These are phyloP conservation scores for Adenanthera pavonina DNA, from an alignment of 306 rosid species.

Conservation along the genomic window DNA sequence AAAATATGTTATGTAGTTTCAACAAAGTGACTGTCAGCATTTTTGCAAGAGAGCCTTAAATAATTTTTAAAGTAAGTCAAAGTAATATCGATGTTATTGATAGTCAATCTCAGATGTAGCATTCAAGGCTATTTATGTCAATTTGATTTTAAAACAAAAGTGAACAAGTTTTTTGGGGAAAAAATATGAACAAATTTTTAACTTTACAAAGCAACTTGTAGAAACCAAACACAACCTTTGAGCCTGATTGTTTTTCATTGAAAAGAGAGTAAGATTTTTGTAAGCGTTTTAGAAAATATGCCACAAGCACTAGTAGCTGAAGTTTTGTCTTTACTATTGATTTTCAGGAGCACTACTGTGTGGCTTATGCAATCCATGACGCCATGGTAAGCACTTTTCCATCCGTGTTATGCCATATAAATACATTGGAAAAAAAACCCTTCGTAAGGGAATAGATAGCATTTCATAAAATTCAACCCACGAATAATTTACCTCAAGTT, in stretches of 20 bases:
- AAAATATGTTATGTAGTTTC: background rate
- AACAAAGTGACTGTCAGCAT: background rate
- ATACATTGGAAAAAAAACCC: conserved; percentile 7
- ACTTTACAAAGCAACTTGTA: background rate
- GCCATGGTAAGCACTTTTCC: conserved; percentile 64
- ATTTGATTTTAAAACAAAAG: background rate
- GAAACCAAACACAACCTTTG: background rate
- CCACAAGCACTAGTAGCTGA: conserved; percentile 27
- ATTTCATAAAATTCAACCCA: conserved; percentile 9
- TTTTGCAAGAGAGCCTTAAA: background rate
- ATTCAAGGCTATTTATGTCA: background rate
- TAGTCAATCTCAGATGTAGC: background rate
- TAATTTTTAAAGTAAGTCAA: background rate
- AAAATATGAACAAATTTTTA: background rate
- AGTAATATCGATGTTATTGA: background rate
- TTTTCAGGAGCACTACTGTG: conserved; percentile 98
- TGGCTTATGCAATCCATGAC: conserved; percentile 90
- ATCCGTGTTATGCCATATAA: conserved; percentile 28
- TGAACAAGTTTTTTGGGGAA: background rate
- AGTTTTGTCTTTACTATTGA: conserved; percentile 38
- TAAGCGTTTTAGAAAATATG: background rate
- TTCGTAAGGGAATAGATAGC: conserved; percentile 22
- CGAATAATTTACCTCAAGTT: background rate
- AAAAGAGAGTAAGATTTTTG: background rate
- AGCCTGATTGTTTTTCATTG: background rate